A percentile compares a stretch with the other conserved stretches of the same genome.
Evolutionary conservation across 306 rosid species (phyloP).

Genomic region (Myrica gale): DNA sequence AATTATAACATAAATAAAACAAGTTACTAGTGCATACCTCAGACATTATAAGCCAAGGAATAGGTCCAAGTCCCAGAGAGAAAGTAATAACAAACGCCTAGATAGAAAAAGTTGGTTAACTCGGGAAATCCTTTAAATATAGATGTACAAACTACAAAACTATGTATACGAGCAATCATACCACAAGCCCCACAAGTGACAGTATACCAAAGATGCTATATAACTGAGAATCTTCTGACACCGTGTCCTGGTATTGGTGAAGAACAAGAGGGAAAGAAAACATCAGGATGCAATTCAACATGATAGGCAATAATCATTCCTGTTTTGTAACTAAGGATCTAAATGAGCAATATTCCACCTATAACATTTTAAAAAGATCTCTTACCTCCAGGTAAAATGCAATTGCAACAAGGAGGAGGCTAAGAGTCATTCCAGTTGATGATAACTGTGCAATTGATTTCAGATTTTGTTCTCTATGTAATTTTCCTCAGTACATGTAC

Average conservation of each 20-base stretch:
- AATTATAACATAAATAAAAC: neutral
- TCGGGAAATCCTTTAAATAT: neutral
- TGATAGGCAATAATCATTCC: neutral
- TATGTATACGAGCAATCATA: slow-evolving; percentile 30
- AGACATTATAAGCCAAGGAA: slow-evolving; percentile 92
- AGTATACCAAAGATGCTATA: slow-evolving; percentile 45
- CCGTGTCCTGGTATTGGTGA: slow-evolving; percentile 35
- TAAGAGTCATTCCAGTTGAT: slow-evolving; percentile 62
- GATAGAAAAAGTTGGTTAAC: slow-evolving; percentile 21
- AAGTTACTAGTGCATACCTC: slow-evolving; percentile 50
- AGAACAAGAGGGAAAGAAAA: slow-evolving; percentile 10
- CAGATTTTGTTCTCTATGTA: neutral
- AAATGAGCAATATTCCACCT: neutral
- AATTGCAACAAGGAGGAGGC: slow-evolving; percentile 61
- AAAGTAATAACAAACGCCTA: slow-evolving; percentile 60
- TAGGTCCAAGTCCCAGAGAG: slow-evolving; percentile 83
- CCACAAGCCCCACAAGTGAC: slow-evolving; percentile 77
- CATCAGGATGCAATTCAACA: slow-evolving; percentile 14
- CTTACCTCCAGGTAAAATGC: slow-evolving; percentile 71
- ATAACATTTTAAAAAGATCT: neutral
- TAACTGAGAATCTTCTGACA: slow-evolving; percentile 42
- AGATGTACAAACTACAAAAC: neutral
- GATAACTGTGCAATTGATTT: slow-evolving; percentile 55
- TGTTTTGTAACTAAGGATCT: neutral
- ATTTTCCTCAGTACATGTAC: neutral